Evolutionary conservation across 2,329 filamentous ascomycete genomes (phyloP).

Genomic region (Xylaria sp.): DNA sequence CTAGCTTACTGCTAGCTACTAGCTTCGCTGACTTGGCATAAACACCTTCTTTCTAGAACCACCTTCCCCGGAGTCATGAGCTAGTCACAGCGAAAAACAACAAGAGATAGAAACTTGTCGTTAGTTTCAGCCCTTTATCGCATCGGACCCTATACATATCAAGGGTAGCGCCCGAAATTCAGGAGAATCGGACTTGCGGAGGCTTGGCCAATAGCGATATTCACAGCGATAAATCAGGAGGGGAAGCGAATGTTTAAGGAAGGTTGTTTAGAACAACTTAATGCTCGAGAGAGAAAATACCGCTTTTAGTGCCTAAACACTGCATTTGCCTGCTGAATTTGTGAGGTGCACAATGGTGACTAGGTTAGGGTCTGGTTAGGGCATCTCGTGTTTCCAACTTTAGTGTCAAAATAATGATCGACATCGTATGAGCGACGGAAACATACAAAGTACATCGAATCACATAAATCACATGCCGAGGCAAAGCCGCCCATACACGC

Average conservation of each 20-base stretch:
- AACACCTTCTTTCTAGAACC: not conserved
- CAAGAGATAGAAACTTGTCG: not conserved
- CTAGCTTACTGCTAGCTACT: not conserved
- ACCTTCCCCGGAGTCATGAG: not conserved
- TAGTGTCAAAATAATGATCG: slow-evolving; percentile 26
- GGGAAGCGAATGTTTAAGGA: not conserved
- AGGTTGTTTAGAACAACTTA: not conserved
- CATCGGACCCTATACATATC: not conserved
- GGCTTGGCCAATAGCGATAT: not conserved
- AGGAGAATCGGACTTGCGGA: not conserved
- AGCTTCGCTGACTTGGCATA: not conserved
- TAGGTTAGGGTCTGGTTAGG: not conserved
- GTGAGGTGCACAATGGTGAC: not conserved
- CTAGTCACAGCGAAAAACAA: not conserved
- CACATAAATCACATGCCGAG: slow-evolving; percentile 26
- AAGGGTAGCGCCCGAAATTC: not conserved
- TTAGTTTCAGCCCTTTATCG: not conserved
- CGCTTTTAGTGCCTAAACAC: not conserved
- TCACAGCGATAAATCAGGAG: not conserved
- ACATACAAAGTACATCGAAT: too few species aligned
- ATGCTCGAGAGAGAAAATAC: not conserved
- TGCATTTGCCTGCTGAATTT: slow-evolving; percentile 5
- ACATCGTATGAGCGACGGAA: slow-evolving; percentile 17
- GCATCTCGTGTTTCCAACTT: not conserved
- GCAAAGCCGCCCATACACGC: slow-evolving; percentile 1